Evolutionary conservation across 805 yeast genomes (phyloP).

Genomic region (Sugiyamaella qingdaonensis): DNA sequence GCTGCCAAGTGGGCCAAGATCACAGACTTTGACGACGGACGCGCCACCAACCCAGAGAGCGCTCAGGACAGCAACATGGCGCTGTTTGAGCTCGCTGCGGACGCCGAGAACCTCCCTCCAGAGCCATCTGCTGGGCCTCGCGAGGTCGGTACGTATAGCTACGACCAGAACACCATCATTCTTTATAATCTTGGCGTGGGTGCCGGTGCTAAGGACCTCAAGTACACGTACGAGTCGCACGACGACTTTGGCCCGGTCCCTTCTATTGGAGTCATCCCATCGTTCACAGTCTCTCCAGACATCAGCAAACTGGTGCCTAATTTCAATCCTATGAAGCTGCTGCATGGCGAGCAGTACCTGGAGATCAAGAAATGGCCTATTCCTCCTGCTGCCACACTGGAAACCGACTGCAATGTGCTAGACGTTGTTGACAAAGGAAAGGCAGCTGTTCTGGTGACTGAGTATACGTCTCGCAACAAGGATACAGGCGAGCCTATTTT

Average conservation of each 20-base stretch:
- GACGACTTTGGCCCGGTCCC: constrained; percentile 81
- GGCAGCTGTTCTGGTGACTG: constrained; percentile 72
- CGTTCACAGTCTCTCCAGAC: constrained; percentile 47
- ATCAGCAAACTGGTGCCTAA: constrained; percentile 63
- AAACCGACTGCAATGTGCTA: constrained; percentile 61
- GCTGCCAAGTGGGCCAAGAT: constrained; percentile 63
- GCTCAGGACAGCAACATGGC: constrained; percentile 78
- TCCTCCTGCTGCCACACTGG: constrained; percentile 63
- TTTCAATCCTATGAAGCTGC: constrained; percentile 82
- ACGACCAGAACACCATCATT: constrained; percentile 65
- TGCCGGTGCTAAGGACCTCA: constrained; percentile 69
- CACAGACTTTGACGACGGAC: constrained; percentile 55
- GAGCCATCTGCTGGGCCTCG: constrained; percentile 47
- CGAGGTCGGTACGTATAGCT: constrained; percentile 47
- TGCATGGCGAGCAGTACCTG: constrained; percentile 94
- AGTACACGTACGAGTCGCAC: constrained; percentile 74
- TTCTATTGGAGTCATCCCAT: constrained; percentile 85
- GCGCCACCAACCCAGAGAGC: constrained; percentile 52
- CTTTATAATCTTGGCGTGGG: constrained; percentile 89
- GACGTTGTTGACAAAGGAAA: constrained; percentile 80
- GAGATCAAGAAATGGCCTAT: constrained; percentile 72
- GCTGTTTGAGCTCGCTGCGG: constrained; percentile 50
- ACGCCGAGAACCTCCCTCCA: constrained; percentile 40
- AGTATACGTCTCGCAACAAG: constrained; percentile 63
- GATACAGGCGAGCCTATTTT: constrained; percentile 66